Evolutionary conservation across 1,284 basidiomycete genomes (phyloP).

Genomic region (Irpex sp.): DNA sequence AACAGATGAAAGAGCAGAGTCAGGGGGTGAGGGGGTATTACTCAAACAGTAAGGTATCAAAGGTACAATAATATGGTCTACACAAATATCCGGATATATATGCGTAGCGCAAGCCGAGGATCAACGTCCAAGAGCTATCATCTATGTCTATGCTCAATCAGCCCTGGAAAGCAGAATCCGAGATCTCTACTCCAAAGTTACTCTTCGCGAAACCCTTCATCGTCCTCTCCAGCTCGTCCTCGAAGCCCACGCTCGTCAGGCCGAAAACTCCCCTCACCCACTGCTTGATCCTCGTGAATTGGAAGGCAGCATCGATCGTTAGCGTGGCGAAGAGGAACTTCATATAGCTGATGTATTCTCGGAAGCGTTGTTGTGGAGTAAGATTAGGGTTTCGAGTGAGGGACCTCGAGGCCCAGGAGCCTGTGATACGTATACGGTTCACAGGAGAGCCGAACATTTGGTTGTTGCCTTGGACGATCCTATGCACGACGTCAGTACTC

Average conservation of each 20-base stretch:
- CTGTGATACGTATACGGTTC: conserved; percentile 84
- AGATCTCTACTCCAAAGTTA: conserved; percentile 54
- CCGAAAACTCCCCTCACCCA: conserved; percentile 42
- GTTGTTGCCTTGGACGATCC: conserved; percentile 50
- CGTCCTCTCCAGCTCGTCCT: conserved; percentile 61
- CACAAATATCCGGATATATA: background rate
- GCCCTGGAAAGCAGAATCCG: conserved; percentile 25
- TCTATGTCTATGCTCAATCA: conserved; percentile 7
- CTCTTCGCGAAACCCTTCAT: conserved; percentile 59
- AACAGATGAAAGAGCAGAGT: too few relatives aligned
- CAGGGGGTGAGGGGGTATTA: too few relatives aligned
- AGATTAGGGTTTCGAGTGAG: conserved; percentile 40
- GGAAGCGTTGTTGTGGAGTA: conserved; percentile 35
- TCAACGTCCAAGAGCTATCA: background rate
- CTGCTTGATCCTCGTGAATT: conserved; percentile 44
- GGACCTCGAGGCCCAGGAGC: conserved; percentile 63
- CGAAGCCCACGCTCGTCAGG: conserved; percentile 40
- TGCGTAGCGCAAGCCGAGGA: background rate
- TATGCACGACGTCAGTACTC: background rate
- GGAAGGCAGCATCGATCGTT: conserved; percentile 56
- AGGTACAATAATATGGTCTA: background rate
- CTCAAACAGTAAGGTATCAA: background rate
- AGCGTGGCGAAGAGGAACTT: conserved; percentile 54
- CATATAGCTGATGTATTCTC: conserved; percentile 48
- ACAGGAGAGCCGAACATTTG: conserved; percentile 79